phyloP scores from a whole-genome alignment of 768 basidiomycete genomes.

The Psilocybe cubensis region DNA sequence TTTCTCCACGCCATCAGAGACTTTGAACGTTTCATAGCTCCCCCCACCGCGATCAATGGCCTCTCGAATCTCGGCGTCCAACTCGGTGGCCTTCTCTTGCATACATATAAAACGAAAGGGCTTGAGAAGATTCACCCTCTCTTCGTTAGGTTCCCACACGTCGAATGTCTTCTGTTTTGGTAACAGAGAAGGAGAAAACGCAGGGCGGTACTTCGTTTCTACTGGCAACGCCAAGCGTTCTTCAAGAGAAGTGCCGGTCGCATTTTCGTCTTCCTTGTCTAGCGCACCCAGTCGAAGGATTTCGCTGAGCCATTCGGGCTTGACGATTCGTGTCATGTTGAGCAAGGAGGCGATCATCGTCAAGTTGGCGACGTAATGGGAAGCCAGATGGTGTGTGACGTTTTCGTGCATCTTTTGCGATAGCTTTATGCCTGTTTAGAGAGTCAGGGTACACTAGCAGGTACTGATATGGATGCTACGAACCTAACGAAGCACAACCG shows the following conservation, averaged over 20 bases:
- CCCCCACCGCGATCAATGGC: conserved; percentile 62
- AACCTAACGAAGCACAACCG: conserved; percentile 59
- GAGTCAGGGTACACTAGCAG: neutral
- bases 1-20: conserved; percentile 49
- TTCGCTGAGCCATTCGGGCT: conserved; percentile 68
- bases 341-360: conserved; percentile 62
- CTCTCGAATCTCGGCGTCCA: conserved; percentile 52
- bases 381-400: conserved; percentile 68
- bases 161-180: conserved; percentile 51
- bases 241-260: conserved; percentile 48
- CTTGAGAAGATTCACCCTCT: conserved; percentile 56
- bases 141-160: conserved; percentile 73
- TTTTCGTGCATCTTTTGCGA: conserved; percentile 45
- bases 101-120: conserved; percentile 62
- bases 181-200: conserved; percentile 54
- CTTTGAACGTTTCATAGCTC: conserved; percentile 63
- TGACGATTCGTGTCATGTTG: conserved; percentile 61
- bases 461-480: conserved; percentile 10
- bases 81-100: conserved; percentile 55
- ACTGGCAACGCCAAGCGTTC: conserved; percentile 51
- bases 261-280: conserved; percentile 33
- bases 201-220: conserved; percentile 60
- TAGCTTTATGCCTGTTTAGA: conserved; percentile 55
- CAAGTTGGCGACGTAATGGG: conserved; percentile 52
- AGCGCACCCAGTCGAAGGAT: conserved; percentile 53